These are phyloP conservation scores for Lentinus polychrous DNA, from an alignment of 1,284 basidiomycete genomes.

Conservation along the genomic window DNA sequence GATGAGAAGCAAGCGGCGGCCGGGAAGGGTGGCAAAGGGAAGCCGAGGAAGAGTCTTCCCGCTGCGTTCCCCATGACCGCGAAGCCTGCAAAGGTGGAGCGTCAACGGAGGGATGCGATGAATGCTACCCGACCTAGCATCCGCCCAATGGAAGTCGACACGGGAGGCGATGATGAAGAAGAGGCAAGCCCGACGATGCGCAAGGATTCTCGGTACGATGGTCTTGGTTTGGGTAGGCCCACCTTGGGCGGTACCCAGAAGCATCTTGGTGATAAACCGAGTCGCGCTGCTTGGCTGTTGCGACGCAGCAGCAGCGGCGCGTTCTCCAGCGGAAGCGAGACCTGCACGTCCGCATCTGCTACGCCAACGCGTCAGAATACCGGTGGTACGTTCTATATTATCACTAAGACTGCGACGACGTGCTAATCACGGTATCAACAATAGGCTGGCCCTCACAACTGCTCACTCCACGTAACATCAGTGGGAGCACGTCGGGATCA, in stretches of 20 bases:
- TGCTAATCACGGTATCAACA: not conserved
- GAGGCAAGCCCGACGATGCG: slow-evolving; percentile 49
- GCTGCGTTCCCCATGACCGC: slow-evolving; percentile 45
- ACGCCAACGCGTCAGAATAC: slow-evolving; percentile 53
- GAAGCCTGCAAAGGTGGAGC: slow-evolving; percentile 15
- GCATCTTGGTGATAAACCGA: slow-evolving; percentile 12
- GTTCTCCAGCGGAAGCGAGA: slow-evolving; percentile 66
- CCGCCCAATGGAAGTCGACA: slow-evolving; percentile 31
- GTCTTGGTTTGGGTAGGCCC: slow-evolving; percentile 62
- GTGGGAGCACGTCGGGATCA: slow-evolving; percentile 42
- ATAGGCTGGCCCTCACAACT: slow-evolving; percentile 34
- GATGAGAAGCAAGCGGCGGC: slow-evolving; percentile 23
- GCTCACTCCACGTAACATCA: slow-evolving; percentile 16
- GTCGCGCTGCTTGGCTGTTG: slow-evolving; percentile 52
- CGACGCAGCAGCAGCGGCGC: slow-evolving; percentile 71
- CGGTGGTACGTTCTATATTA: slow-evolving; percentile 32
- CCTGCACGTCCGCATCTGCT: slow-evolving; percentile 41
- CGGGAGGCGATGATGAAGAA: slow-evolving; percentile 47
- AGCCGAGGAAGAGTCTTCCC: slow-evolving; percentile 68
- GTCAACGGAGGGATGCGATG: slow-evolving; percentile 11
- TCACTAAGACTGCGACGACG: not conserved
- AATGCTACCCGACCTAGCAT: slow-evolving; percentile 16
- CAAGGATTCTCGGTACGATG: slow-evolving; percentile 44
- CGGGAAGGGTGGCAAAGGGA: slow-evolving; percentile 30
- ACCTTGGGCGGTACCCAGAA: slow-evolving; percentile 19